A percentile compares a stretch with the other conserved stretches of the same genome.
Evolutionary conservation across 805 yeast species (phyloP).

Genomic region (Lipomyces sp.): DNA sequence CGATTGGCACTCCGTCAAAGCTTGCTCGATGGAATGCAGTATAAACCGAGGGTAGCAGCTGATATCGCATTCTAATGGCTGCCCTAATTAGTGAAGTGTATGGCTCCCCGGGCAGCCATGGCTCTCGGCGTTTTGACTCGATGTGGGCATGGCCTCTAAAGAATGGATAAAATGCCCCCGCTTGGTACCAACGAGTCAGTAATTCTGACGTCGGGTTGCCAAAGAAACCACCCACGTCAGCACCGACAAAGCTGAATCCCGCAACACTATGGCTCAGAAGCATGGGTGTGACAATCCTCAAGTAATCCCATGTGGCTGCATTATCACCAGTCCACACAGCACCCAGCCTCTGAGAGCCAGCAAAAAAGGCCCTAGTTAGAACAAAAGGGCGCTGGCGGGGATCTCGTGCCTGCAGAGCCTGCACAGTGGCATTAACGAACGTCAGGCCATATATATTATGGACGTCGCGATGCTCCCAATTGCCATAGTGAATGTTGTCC

Average conservation of each 20-base stretch:
- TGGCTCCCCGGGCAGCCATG: slow-evolving; percentile 83
- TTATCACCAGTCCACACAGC: slow-evolving; percentile 99
- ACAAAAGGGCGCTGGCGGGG: slow-evolving; percentile 72
- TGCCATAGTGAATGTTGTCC: slow-evolving; percentile 75
- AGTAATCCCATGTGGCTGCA: slow-evolving; percentile 88
- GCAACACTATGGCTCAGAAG: slow-evolving; percentile 75
- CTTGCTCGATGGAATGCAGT: slow-evolving; percentile 75
- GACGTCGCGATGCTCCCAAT: slow-evolving; percentile 87
- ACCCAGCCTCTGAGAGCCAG: slow-evolving; percentile 89
- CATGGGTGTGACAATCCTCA: slow-evolving; percentile 84
- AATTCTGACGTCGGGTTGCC: slow-evolving; percentile 85
- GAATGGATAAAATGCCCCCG: slow-evolving; percentile 95
- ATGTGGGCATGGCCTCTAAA: slow-evolving; percentile 97
- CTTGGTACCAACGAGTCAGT: slow-evolving; percentile 90
- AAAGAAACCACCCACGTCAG: slow-evolving; percentile 97
- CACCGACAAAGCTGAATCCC: slow-evolving; percentile 92
- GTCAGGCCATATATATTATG: slow-evolving; percentile 86
- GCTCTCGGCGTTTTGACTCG: slow-evolving; percentile 90
- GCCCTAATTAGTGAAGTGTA: slow-evolving; percentile 67
- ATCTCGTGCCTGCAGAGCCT: slow-evolving; percentile 62
- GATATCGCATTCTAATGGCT: slow-evolving; percentile 74
- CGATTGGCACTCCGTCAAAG: slow-evolving; percentile 66
- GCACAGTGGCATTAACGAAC: slow-evolving; percentile 77
- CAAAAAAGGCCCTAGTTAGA: slow-evolving; percentile 80
- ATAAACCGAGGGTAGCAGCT: slow-evolving; percentile 76